These are phyloP conservation scores for Fusarium buharicum DNA, from an alignment of 2,329 filamentous ascomycete species.

Conservation along the genomic window DNA sequence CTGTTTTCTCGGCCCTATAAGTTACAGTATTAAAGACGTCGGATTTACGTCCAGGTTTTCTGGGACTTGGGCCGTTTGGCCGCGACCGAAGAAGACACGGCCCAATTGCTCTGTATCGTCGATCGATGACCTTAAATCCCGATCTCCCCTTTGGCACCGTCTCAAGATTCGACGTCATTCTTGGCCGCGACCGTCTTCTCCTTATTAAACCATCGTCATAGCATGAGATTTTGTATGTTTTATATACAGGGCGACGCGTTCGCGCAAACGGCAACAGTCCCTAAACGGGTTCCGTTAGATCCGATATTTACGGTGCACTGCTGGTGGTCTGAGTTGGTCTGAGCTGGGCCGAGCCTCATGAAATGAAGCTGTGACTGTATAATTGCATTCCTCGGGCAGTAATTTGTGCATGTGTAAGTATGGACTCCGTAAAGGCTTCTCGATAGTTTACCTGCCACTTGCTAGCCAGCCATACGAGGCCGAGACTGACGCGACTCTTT, in stretches of 20 bases:
- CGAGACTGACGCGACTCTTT: slow-evolving; percentile 12
- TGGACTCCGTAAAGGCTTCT: neutral
- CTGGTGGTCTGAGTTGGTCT: slow-evolving; percentile 33
- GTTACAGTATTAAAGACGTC: neutral
- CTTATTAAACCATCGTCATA: slow-evolving; percentile 39
- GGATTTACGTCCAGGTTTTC: slow-evolving; percentile 15
- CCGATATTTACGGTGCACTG: slow-evolving; percentile 11
- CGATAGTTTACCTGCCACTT: slow-evolving; percentile 14
- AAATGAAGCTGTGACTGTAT: slow-evolving; percentile 5
- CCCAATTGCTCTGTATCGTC: slow-evolving; percentile 36
- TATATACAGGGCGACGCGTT: slow-evolving; percentile 22
- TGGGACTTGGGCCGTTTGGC: neutral
- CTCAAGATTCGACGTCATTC: slow-evolving; percentile 43
- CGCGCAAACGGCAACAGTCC: slow-evolving; percentile 12
- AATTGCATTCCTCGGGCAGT: slow-evolving; percentile 17
- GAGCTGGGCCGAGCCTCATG: slow-evolving; percentile 37
- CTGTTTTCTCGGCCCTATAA: neutral
- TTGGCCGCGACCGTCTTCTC: slow-evolving; percentile 25
- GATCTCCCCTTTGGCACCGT: slow-evolving; percentile 38
- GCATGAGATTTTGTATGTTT: slow-evolving; percentile 9
- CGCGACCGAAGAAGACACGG: slow-evolving; percentile 9
- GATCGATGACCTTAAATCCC: slow-evolving; percentile 44
- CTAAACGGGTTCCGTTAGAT: slow-evolving; percentile 5
- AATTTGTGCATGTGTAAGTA: neutral
- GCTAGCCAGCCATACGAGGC: slow-evolving; percentile 15